Evolutionary conservation across 305 asterid genomes (phyloP).

Genomic region (Striga hermonthica): DNA sequence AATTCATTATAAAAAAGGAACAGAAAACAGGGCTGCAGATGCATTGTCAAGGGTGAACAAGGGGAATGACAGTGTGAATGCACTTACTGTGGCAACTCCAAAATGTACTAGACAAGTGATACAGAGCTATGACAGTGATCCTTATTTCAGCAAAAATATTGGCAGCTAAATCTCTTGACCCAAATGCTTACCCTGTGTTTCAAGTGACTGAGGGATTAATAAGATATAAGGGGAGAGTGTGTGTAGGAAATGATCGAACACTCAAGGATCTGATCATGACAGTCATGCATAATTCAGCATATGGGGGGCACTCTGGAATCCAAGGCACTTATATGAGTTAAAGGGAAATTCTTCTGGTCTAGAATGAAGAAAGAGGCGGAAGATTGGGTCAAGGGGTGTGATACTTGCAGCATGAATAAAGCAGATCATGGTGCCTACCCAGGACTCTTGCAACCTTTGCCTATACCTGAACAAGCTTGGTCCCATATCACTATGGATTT

Average conservation of each 20-base stretch:
- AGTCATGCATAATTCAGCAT: not conserved
- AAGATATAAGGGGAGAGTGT: not conserved
- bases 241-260: not conserved
- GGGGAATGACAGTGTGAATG: not conserved
- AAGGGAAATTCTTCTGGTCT: not conserved
- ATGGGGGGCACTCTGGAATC: not conserved
- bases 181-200: not conserved
- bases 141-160: not conserved
- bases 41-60: too few species aligned
- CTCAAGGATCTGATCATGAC: not conserved
- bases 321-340: not conserved
- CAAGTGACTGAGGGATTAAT: not conserved
- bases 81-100: not conserved
- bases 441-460: not conserved
- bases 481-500: not conserved
- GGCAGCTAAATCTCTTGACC: not conserved
- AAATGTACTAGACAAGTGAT: not conserved
- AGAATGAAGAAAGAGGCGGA: not conserved
- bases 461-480: not conserved
- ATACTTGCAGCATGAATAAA: not conserved
- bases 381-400: not conserved
- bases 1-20: too few species aligned
- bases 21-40: too few species aligned
- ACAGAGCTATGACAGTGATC: not conserved
- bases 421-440: not conserved